These are phyloP conservation scores for Neurospora sp. DNA, from an alignment of 495 filamentous ascomycete genomes.

Conservation along the genomic window DNA sequence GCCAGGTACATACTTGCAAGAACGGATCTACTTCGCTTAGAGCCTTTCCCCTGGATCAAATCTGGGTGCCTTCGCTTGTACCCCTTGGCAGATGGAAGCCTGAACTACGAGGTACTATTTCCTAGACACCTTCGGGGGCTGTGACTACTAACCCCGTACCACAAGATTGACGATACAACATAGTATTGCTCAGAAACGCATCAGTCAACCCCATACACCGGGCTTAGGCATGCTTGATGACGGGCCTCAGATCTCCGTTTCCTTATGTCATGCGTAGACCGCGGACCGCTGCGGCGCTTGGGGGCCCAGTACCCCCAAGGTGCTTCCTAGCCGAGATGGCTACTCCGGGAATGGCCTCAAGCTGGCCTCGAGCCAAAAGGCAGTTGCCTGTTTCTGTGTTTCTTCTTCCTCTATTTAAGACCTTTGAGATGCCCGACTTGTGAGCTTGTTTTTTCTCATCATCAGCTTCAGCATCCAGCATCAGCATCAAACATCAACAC, in stretches of 20 bases:
- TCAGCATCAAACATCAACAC: conserved; percentile 7
- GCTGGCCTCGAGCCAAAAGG: neutral
- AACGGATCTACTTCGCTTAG: neutral
- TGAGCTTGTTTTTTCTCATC: conserved; percentile 9
- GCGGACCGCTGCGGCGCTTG: neutral
- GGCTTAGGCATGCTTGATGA: neutral
- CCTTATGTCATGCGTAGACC: neutral
- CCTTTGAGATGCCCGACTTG: conserved; percentile 7
- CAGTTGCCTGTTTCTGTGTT: neutral
- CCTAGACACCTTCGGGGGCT: neutral
- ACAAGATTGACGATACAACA: neutral
- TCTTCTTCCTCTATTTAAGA: conserved; percentile 22
- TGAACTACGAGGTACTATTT: neutral
- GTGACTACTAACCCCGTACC: neutral
- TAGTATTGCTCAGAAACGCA: neutral
- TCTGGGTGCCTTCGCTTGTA: neutral
- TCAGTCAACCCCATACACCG: neutral
- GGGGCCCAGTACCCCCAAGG: neutral
- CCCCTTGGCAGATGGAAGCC: neutral
- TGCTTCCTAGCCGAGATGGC: neutral
- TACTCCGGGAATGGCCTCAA: neutral
- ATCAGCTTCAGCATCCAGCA: conserved; percentile 22
- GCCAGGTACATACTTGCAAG: neutral
- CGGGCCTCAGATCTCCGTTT: neutral
- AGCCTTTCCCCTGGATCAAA: neutral